phyloP scores from a whole-genome alignment of 2,329 filamentous ascomycete genomes.

The Zalaria sp. region DNA sequence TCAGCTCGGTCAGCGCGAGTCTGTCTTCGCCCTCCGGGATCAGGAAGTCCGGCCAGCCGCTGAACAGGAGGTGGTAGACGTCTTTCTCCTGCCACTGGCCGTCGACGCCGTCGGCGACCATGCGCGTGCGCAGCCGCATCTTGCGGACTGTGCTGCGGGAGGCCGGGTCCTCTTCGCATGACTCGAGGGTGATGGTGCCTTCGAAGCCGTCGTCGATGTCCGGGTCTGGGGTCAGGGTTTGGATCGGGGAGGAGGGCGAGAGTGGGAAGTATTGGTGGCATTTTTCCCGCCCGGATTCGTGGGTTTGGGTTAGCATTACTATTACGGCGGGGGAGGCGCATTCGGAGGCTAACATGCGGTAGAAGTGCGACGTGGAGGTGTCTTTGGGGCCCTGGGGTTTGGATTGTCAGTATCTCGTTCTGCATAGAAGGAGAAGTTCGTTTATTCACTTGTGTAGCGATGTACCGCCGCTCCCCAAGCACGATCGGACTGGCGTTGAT shows the following conservation, averaged over 20 bases:
- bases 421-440: no score
- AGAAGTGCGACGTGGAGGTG: slow-evolving; percentile 66
- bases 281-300: slow-evolving; percentile 65
- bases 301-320: slow-evolving; percentile 85
- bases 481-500: slow-evolving; percentile 37
- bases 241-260: slow-evolving; percentile 18
- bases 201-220: slow-evolving; percentile 36
- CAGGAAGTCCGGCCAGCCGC: slow-evolving; percentile 79
- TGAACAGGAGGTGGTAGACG: slow-evolving; percentile 77
- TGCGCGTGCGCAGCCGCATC: slow-evolving; percentile 38
- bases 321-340: slow-evolving; percentile 54
- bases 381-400: slow-evolving; percentile 56
- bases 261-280: slow-evolving; percentile 79
- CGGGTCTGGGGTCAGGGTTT: slow-evolving; percentile 11
- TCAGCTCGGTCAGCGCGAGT: slow-evolving; percentile 52
- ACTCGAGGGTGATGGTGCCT: slow-evolving; percentile 51
- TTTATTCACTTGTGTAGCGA: slow-evolving; percentile 60
- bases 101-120: slow-evolving; percentile 22
- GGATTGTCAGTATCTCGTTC: no score
- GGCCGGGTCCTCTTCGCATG: slow-evolving; percentile 38
- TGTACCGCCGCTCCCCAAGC: slow-evolving; percentile 47
- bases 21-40: slow-evolving; percentile 59
- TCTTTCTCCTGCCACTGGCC: slow-evolving; percentile 39
- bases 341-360: slow-evolving; percentile 90
- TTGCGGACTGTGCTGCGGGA: slow-evolving; percentile 59